Evolutionary conservation across 2,329 filamentous ascomycete genomes (phyloP).

Genomic region (Xenosphaeropsis pyriputrescens): DNA sequence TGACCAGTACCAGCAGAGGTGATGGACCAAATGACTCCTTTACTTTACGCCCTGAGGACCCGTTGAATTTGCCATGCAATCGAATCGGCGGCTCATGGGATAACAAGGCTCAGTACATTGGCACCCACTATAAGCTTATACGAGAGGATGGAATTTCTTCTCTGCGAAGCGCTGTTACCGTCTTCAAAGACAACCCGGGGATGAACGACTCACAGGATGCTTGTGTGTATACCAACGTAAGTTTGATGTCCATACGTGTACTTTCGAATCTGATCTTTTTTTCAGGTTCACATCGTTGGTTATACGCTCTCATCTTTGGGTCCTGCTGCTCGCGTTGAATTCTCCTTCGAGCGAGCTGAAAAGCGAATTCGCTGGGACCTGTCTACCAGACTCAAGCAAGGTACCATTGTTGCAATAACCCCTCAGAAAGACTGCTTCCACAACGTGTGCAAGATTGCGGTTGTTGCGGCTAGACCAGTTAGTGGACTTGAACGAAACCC

Average conservation of each 20-base stretch:
- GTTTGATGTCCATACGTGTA: slow-evolving; percentile 4
- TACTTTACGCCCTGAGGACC: slow-evolving; percentile 8
- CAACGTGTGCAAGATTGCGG: slow-evolving; percentile 51
- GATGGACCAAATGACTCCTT: slow-evolving; percentile 8
- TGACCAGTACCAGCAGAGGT: not conserved
- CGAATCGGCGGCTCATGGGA: slow-evolving; percentile 38
- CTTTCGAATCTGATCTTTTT: not conserved
- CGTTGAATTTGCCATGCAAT: slow-evolving; percentile 29
- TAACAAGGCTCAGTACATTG: slow-evolving; percentile 50
- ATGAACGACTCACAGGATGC: slow-evolving; percentile 42
- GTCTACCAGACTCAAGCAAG: slow-evolving; percentile 34
- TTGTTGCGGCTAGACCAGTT: slow-evolving; percentile 56
- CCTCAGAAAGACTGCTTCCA: slow-evolving; percentile 44
- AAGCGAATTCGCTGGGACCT: slow-evolving; percentile 52
- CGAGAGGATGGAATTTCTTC: slow-evolving; percentile 60
- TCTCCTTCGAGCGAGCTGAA: slow-evolving; percentile 50
- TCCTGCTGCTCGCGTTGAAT: slow-evolving; percentile 51
- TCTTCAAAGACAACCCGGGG: slow-evolving; percentile 33
- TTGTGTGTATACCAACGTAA: slow-evolving; percentile 57
- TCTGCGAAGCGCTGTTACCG: slow-evolving; percentile 49
- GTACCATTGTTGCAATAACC: slow-evolving; percentile 37
- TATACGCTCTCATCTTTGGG: slow-evolving; percentile 49
- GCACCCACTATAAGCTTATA: slow-evolving; percentile 59
- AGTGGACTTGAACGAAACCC: slow-evolving; percentile 47
- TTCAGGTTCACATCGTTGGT: slow-evolving; percentile 50